Conservation (phyloP, 768 basidiomycete genomes). For the Russula olivacea region DNA sequence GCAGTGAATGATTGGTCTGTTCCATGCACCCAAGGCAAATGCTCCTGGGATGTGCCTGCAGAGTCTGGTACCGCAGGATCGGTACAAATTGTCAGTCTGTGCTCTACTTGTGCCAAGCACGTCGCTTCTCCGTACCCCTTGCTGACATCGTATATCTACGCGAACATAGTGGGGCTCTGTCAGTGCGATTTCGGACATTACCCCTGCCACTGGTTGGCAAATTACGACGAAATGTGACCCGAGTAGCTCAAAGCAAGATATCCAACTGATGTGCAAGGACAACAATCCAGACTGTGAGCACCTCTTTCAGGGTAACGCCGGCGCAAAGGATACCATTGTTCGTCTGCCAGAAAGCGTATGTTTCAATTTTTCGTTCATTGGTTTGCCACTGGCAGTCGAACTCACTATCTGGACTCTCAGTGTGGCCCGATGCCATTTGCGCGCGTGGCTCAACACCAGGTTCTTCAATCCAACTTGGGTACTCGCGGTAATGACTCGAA, state of each 20-base stretch:
- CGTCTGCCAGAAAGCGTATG: constrained; percentile 20
- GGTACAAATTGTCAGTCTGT: constrained; percentile 12
- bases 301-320: constrained; percentile 19
- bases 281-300: constrained; percentile 17
- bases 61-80: neutral
- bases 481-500: neutral
- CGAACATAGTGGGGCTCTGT: constrained; percentile 10
- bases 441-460: neutral
- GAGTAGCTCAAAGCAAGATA: neutral
- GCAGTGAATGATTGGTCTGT: constrained; percentile 13
- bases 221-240: constrained; percentile 10
- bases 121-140: neutral
- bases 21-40: constrained; percentile 12
- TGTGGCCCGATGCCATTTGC: constrained; percentile 7
- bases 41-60: constrained; percentile 14
- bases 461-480: neutral
- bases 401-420: neutral
- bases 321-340: constrained; percentile 22
- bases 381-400: neutral
- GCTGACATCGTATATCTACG: neutral
- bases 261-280: constrained; percentile 6
- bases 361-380: too few species aligned
- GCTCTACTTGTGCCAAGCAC: neutral
- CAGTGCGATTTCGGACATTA: constrained; percentile 20
- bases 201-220: constrained; percentile 4